Conservation (phyloP, 1,284 basidiomycete species). For the Mrakiaceae sp. region DNA sequence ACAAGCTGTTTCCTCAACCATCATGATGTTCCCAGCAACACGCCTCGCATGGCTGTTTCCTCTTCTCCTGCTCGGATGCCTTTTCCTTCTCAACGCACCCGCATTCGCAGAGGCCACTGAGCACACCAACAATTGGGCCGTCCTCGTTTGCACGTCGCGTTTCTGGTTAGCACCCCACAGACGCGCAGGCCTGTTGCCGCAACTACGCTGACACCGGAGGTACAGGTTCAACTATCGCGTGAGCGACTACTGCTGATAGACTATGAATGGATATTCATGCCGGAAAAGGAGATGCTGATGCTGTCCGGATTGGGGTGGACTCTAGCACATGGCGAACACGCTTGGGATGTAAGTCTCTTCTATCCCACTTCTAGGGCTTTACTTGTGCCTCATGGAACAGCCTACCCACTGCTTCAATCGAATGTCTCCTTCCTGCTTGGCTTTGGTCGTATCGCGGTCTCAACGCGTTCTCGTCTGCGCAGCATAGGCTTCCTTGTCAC, state of each 20-base stretch:
- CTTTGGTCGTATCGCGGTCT: not conserved
- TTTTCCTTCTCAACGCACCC: no score
- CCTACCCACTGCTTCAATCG: not conserved
- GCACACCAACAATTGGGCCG: slow-evolving; percentile 98
- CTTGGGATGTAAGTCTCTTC: slow-evolving; percentile 65
- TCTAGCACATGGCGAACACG: slow-evolving; percentile 91
- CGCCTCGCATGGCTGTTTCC: no score
- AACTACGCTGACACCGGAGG: no score
- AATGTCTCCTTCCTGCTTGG: not conserved
- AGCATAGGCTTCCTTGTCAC: no score
- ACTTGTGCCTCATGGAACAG: not conserved
- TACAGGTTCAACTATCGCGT: slow-evolving; percentile 82
- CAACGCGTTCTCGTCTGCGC: not conserved
- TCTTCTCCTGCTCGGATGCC: no score
- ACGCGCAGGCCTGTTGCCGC: not conserved
- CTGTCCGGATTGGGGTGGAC: no score
- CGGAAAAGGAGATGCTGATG: no score
- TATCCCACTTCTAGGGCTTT: no score
- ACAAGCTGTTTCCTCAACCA: no score
- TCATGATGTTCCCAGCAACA: no score
- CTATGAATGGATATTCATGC: no score
- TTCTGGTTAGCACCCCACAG: slow-evolving; percentile 50
- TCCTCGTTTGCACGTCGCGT: slow-evolving; percentile 82
- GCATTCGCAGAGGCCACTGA: slow-evolving; percentile 21
- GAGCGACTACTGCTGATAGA: slow-evolving; percentile 23